Evolutionary conservation across 495 filamentous ascomycete species (phyloP), one percentile per base, ranked within the genome.

Genomic region (Penicillium paxilli): DNA sequence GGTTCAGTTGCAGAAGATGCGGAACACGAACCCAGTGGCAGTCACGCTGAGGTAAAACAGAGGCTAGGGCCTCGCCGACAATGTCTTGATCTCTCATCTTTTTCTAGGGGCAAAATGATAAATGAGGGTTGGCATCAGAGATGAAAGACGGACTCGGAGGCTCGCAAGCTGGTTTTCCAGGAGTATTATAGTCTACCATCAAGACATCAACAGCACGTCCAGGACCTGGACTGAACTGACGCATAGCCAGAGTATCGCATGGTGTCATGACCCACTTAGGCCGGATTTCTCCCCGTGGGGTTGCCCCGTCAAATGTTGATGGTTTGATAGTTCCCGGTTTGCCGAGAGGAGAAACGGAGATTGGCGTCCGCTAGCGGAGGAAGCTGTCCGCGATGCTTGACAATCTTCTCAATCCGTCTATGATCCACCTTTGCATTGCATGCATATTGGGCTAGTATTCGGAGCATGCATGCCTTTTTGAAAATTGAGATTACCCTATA

Each of bases 1-100:
- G 54, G 41, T 78, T 78, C 9, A 78, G 67, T 21, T 60, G 51
- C 22, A 73, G 51, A 3, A 77, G 65, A 50, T 75, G 69, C 2
- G 57, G 55, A 40, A 56, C 45, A 49, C 47, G 60, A 45, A 64
- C 71, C 74, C 74, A 76, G 20, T 48, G 60, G 26, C 54, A 59
- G 38, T 59, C 47, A 32, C 68, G 51, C 33, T 66, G 50, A 16
- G 74, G 74, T 3, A 75, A 46, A 9, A 75, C 69, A 26, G 50
- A 52, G 40, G 57, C 54, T 25, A 64, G 20, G 1, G 53, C 55
- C 20, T 51, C 55, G 16, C 58, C 58, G 44, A 62, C 58, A 38
- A 62, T 62, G 25, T 57, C 54, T 41, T 62, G 54, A 40, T 62
- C 32, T 40, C 55, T 62, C 58, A 62, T 62, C 14, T 11, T 55